Evolutionary conservation across 1,139 yeast species (phyloP), one percentile per base, ranked within the genome.

Genomic region (Kluyveromyces marxianus): DNA sequence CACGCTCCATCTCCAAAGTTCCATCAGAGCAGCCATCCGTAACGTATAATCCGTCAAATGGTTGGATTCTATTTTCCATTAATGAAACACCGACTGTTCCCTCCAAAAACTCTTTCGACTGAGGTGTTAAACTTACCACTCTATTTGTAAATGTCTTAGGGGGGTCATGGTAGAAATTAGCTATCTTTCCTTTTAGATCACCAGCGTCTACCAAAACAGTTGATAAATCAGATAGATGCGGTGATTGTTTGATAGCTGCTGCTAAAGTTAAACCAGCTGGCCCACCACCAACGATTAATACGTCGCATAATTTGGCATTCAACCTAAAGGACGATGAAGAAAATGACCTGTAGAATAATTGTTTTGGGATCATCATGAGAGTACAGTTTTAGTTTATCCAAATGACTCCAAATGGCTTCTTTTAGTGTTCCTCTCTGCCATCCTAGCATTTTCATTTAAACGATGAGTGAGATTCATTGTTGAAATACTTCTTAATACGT

Each of bases 221-320:
- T 44, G 74, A 72, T 41, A 88, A 71, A 46, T 77, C 72, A 28
- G 68, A 69, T 3, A 95, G 77, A 35, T 71, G 65, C 7, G 83
- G 79, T 2, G 90, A 81, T 55, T 75, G 74, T 61, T 85, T 74
- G 61, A 83, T 62, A 0, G 95, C 95, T 0, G 96, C 76, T 2
- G 94, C 81, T 35, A 92, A 69, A 1, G 97, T 83, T 46, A 92
- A 69, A 0, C 99, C 99, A 0, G 98, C 97, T 1, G 97, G 96
- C 0, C 99, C 99, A 4, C 96, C 98, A 27, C 99, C 99, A 41
- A 94, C 85, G 48, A 92, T 84, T 8, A 87, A 82, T 26, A 94
- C 79, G 63, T 92, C 99, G 3, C 63, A 55, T 29, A 50, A 37
- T 36, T 56, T 55, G 2, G 57, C 56, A 3, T 44, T 21, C 8